Evolutionary conservation across 2,329 filamentous ascomycete species (phyloP), one percentile per base, ranked within the genome.

Genomic region (Exophiala sideris): DNA sequence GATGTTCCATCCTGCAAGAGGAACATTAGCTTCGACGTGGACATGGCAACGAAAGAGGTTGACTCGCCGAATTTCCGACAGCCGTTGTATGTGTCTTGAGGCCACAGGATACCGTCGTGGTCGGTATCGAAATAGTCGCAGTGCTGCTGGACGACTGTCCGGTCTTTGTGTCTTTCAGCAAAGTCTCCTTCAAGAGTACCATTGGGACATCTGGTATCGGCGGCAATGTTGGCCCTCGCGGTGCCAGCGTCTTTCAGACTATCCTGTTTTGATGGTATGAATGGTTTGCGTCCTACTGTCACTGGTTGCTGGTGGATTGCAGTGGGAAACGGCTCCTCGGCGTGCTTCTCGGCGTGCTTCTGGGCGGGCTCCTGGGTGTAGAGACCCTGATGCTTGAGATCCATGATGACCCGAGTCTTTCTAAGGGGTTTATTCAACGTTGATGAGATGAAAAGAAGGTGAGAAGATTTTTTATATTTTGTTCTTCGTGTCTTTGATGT

Each of bases 51-150:
- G 24, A 4, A 4, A 18, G 33, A 3, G 8, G 33, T 35, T 3
- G 35, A 38, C 35, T 38, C 35, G 7, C 77, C 77, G 14, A 77
- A 70, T 3, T 66, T 65, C 41, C 72, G 68, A 62, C 77, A 78
- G 9, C 77, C 76, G 14, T 54, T 45, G 65, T 72, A 81, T 2
- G 78, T 81, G 63, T 81, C 79, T 1, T 57, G 61, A 0, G 79
- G 78, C 73, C 73, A 80, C 56, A 82, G 76, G n/a, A 81, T 66
- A 33, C 75, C 75, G 62, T 81, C 79, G 24, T 65, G 60, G 62
- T 81, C 78, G 8, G 66, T 61, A 64, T 82, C 79, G 59, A 77
- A 82, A 69, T 78, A 81, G 18, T 69, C 68, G 60, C 73, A 72
- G 64, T 82, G 79, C 60, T 82, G 79, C 62, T 80, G 76, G 2